Evolutionary conservation across 2,329 filamentous ascomycete species (phyloP), one percentile per base, ranked within the genome.

Genomic region (Arachnomyces sp.): DNA sequence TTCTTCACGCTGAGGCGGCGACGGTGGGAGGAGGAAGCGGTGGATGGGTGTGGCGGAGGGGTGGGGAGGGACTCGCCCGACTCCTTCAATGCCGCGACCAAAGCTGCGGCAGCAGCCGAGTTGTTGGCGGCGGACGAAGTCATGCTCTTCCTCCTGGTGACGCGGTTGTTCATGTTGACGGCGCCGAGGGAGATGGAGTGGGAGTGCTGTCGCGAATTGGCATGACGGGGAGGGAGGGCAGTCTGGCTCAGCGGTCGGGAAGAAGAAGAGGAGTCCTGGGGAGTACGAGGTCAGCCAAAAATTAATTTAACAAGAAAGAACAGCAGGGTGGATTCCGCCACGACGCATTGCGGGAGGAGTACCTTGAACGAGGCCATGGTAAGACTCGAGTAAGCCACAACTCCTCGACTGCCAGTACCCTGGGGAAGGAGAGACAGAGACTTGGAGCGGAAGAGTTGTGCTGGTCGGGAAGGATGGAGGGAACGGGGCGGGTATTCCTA

Each of bases 141-240:
- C 59, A 94, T 88, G 66, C 89, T 95, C 76, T 96, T 96, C 55
- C 92, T 80, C 56, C 90, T 85, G 53, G 85, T 88, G 51, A 96
- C 79, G 53, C 92, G 84, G 64, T 94, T 84, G 61, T 79, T 81
- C 53, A 81, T 69, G 68, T 89, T 90, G 57, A 89, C 76, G 43
- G 83, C 79, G 52, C 79, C 79, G 44, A 83, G 76, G 41, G 89
- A 82, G 52, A 88, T 72, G 43, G 86, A 90, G 64, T 92, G 83
- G 36, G 85, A 85, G 68, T 88, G 85, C 53, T 79, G 80, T 57
- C 88, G 82, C 47, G 79, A 76, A 66, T 84, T 78, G 49, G 76
- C 68, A 58, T 79, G 74, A 51, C 80, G 81, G 44, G 66, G 70
- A 37, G 82, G 72, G 39, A 76, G 64, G 53, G 71, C 74, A 48